Conservation (phyloP, 78 protist genomes). For the Acrasis kona region DNA sequence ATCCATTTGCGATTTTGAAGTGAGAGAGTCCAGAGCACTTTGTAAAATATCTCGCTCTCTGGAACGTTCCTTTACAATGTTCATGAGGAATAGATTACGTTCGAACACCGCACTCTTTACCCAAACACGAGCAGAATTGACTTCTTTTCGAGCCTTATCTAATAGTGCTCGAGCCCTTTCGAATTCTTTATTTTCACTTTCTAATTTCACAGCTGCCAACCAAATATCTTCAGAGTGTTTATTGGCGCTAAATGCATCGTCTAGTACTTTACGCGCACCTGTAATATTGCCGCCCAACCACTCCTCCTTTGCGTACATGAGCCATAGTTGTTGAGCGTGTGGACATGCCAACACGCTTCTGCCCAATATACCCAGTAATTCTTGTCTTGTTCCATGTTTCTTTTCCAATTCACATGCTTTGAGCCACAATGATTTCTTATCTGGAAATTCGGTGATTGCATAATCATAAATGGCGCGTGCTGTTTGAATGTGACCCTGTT, state of each 20-base stretch:
- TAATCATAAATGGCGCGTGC: slow-evolving; percentile 75
- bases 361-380: slow-evolving; percentile 53
- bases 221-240: slow-evolving; percentile 70
- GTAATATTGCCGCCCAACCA: slow-evolving; percentile 64
- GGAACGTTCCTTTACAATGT: background rate
- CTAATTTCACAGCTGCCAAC: slow-evolving; percentile 92
- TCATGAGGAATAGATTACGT: slow-evolving; percentile 25
- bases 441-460: slow-evolving; percentile 54
- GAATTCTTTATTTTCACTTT: slow-evolving; percentile 65
- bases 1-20: background rate
- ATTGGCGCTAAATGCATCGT: slow-evolving; percentile 67
- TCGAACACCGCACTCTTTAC: slow-evolving; percentile 76
- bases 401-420: slow-evolving; percentile 69
- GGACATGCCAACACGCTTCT: slow-evolving; percentile 77
- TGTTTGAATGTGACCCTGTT: slow-evolving; percentile 11
- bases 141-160: slow-evolving; percentile 43
- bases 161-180: slow-evolving; percentile 37
- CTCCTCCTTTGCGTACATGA: slow-evolving; percentile 84
- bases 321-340: slow-evolving; percentile 83
- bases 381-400: slow-evolving; percentile 42
- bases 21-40: background rate
- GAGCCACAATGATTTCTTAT: slow-evolving; percentile 69
- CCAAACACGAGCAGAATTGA: slow-evolving; percentile 80
- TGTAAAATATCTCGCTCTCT: background rate
- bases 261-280: slow-evolving; percentile 56